Evolutionary conservation across 176 grass and related monocot species (phyloP).

Genomic region (Oryza nivara): DNA sequence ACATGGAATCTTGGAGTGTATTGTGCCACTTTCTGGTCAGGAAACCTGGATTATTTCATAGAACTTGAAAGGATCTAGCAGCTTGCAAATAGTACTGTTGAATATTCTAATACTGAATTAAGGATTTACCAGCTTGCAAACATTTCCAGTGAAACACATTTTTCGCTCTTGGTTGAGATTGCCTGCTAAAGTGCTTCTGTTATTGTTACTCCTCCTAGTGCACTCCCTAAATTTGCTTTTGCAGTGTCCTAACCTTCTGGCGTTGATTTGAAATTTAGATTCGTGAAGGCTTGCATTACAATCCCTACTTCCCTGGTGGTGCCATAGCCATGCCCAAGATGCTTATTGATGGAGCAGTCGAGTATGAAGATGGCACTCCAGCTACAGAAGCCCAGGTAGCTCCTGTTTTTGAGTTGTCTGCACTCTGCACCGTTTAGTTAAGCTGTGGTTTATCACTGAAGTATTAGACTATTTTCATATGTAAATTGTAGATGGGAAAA

Average conservation of each 20-base stretch:
- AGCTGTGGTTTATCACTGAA: background rate
- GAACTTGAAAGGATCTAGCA: background rate
- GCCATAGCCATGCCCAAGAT: slow-evolving; percentile 93
- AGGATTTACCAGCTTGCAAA: background rate
- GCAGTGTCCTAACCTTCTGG: background rate
- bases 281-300: slow-evolving; percentile 74
- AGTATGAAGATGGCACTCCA: slow-evolving; percentile 69
- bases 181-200: background rate
- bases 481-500: slow-evolving; percentile 68
- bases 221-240: background rate
- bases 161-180: background rate
- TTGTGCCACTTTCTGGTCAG: background rate
- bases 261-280: slow-evolving; percentile 49
- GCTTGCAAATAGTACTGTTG: background rate
- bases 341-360: slow-evolving; percentile 75
- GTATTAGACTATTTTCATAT: background rate
- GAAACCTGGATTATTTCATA: background rate
- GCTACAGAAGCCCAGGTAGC: slow-evolving; percentile 76
- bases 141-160: background rate
- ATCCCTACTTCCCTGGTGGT: slow-evolving; percentile 80
- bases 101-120: background rate
- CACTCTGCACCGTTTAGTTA: background rate
- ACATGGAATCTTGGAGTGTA: background rate
- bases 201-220: background rate
- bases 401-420: background rate